Evolutionary conservation across 1,284 basidiomycete genomes (phyloP).

Genomic region (Cutaneotrichosporon curvatum): DNA sequence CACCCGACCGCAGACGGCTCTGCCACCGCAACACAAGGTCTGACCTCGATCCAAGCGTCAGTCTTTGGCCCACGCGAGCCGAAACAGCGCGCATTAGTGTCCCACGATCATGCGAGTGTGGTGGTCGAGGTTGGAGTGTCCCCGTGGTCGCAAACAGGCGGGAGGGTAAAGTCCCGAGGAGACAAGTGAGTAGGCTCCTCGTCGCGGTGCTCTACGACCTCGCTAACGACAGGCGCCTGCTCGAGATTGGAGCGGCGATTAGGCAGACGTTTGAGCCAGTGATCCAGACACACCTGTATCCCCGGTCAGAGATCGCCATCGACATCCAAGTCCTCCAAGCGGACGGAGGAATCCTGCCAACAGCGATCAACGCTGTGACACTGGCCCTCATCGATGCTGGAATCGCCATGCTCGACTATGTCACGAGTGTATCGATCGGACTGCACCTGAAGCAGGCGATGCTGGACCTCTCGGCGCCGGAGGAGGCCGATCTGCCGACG

Average conservation of each 20-base stretch:
- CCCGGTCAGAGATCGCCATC: slow-evolving; percentile 88
- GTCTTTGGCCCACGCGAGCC: slow-evolving; percentile 91
- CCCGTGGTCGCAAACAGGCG: slow-evolving; percentile 68
- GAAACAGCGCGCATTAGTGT: slow-evolving; percentile 61
- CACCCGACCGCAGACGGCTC: slow-evolving; percentile 76
- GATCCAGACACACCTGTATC: slow-evolving; percentile 81
- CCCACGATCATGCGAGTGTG: slow-evolving; percentile 74
- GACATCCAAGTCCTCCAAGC: slow-evolving; percentile 86
- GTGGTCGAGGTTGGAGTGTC: slow-evolving; percentile 79
- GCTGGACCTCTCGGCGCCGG: slow-evolving; percentile 76
- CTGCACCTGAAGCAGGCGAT: slow-evolving; percentile 62
- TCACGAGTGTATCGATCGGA: slow-evolving; percentile 75
- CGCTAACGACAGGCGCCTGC: slow-evolving; percentile 60
- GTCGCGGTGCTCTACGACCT: no score
- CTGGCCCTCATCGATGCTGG: slow-evolving; percentile 81
- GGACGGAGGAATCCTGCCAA: slow-evolving; percentile 84
- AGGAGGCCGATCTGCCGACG: slow-evolving; percentile 84
- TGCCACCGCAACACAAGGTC: slow-evolving; percentile 75
- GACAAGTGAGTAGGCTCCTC: slow-evolving; percentile 67
- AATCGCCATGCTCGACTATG: slow-evolving; percentile 82
- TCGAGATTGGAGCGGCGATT: slow-evolving; percentile 79
- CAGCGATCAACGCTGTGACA: slow-evolving; percentile 90
- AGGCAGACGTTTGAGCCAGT: slow-evolving; percentile 94
- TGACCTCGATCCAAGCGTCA: slow-evolving; percentile 77
- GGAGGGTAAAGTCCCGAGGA: slow-evolving; percentile 54